Evolutionary conservation across 257 asterid genomes (phyloP).

Genomic region (Echium plantagineum): DNA sequence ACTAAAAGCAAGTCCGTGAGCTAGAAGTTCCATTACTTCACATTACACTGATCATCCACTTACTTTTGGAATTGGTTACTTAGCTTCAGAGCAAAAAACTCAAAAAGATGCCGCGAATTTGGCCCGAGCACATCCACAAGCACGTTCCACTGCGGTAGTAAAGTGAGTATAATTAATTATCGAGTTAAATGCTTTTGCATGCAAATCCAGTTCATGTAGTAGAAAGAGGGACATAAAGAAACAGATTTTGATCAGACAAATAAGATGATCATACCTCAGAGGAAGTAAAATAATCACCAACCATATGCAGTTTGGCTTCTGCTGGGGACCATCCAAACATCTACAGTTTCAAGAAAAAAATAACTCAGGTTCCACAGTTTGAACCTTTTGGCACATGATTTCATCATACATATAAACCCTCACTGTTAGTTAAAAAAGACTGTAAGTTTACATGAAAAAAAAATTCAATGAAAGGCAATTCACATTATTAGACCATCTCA

Average conservation of each 20-base stretch:
- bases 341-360: conserved; percentile 30
- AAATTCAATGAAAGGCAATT: not conserved
- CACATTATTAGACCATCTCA: not conserved
- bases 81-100: conserved; percentile 77
- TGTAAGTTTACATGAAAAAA: not conserved
- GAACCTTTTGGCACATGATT: not conserved
- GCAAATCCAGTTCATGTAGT: not conserved
- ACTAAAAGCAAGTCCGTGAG: not conserved
- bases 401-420: not conserved
- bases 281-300: conserved; percentile 55
- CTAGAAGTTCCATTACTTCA: not conserved
- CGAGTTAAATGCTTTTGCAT: conserved; percentile 6
- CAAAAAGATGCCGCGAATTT: conserved; percentile 84
- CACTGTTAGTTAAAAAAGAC: not conserved
- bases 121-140: conserved; percentile 73
- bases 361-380: conserved; percentile 6
- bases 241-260: not conserved
- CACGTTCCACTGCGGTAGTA: conserved; percentile 57
- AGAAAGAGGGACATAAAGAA: not conserved
- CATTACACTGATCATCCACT: conserved; percentile 19
- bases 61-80: conserved; percentile 57
- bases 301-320: conserved; percentile 88
- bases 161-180: conserved; percentile 15
- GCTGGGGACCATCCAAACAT: conserved; percentile 90
- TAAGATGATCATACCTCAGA: conserved; percentile 50